Percentiles rank a stretch among this genome's conserved stretches.
These are phyloP conservation scores for Phytopythium chamaehyphon DNA, from an alignment of 352 stramenopile species.

Conservation along the genomic window DNA sequence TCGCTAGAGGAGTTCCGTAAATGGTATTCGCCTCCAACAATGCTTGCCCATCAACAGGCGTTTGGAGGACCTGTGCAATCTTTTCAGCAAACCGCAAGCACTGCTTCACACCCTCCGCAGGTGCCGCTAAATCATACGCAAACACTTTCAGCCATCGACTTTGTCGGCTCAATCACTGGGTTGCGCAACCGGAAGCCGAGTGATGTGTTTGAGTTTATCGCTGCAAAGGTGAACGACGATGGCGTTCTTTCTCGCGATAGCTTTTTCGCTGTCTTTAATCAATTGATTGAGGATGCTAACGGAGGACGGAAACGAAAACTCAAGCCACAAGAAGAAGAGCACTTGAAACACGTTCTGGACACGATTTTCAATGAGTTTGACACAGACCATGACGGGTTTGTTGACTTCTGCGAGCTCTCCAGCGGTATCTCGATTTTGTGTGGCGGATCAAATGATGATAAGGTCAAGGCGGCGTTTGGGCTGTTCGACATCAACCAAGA, in stretches of 20 bases:
- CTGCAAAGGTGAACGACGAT: conserved; percentile 77
- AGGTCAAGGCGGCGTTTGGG: conserved; percentile 75
- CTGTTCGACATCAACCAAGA: conserved; percentile 89
- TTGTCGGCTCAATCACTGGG: conserved; percentile 52
- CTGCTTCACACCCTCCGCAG: neutral
- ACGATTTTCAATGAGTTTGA: conserved; percentile 80
- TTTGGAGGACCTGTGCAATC: neutral
- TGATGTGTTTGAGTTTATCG: conserved; percentile 83
- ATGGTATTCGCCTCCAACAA: conserved; percentile 58
- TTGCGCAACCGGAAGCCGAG: conserved; percentile 44
- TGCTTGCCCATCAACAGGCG: conserved; percentile 15
- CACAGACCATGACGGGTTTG: conserved; percentile 62
- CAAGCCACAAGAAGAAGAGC: conserved; percentile 19
- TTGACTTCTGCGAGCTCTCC: conserved; percentile 85
- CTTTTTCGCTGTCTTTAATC: conserved; percentile 70
- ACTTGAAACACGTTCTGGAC: conserved; percentile 53
- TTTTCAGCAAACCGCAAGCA: neutral
- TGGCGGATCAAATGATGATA: conserved; percentile 72
- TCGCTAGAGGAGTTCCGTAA: conserved; percentile 78
- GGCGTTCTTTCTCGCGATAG: conserved; percentile 61
- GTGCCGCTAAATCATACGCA: conserved; percentile 7
- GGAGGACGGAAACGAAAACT: conserved; percentile 17
- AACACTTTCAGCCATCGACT: conserved; percentile 45
- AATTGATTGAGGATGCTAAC: conserved; percentile 41
- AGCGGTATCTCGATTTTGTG: conserved; percentile 83